Base-by-base conservation (phyloP, 2,329 filamentous ascomycete species). In the Gremmenia infestans region DNA sequence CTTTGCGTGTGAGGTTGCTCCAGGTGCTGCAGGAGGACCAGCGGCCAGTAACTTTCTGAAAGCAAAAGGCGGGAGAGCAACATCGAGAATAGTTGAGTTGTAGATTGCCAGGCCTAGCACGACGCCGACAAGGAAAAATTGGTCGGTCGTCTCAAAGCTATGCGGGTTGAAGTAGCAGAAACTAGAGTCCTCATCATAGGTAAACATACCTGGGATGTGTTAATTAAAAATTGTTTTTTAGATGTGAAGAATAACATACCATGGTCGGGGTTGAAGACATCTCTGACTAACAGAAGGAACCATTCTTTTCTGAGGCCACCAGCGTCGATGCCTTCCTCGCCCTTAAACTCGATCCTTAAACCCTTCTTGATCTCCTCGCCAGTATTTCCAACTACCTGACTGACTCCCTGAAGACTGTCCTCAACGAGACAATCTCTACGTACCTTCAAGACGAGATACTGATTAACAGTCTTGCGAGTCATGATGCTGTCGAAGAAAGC, bases 161-260 rank as follows among this genome's bases (percentile, higher is more conserved):
- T 87, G 83, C 0, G 91, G 88, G 68, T 96, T 96, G 75, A 97
- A 97, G 72, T 96, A 97, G 73, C 92, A 96, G 68, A 88, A 91
- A 48, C 83, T 82, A 3, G 91, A 96, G 66, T 96, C 91, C 51
- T 96, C 90, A 60, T 96, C 92, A 71, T 96, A 96, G 7, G 88
- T 76, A 70, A 97, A 97, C 72, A 97, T 83, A n/a, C 91, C 90
- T 92, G 23, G 7, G 14, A 12, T 48, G 12, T 28, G 28, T 66
- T 60, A 65, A 58, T 28, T 54, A 40, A 4, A 54, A 9, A 32
- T 9, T 32, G 4, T 11, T 32, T 32, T 32, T 32, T 1, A 12
- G 28, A 32, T 32, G 12, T 46, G 48, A 32, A 48, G 50, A 3
- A 43, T 52, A 23, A 50, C 84, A 65, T 78, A 91, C 89, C 90